Evolutionary conservation across 148 eudicot species (phyloP).

Genomic region (Rhododendron vialii): DNA sequence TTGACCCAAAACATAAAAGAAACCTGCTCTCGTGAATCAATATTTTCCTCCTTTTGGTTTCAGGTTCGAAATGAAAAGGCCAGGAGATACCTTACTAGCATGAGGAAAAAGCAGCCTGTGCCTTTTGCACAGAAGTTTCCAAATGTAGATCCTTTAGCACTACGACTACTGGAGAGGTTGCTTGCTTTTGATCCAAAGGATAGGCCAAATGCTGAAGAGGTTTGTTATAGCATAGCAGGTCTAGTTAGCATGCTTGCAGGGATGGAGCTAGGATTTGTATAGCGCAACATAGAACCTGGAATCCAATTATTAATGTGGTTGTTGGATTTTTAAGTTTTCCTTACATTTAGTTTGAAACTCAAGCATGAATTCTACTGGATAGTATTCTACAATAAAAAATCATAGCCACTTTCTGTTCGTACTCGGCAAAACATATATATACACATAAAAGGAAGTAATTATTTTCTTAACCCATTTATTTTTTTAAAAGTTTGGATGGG

Average conservation of each 20-base stretch:
- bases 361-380: not conserved
- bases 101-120: conserved; percentile 60
- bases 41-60: conserved; percentile 5
- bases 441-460: not conserved
- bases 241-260: not conserved
- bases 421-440: not conserved
- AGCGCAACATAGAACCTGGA: not conserved
- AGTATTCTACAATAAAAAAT: not conserved
- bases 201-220: conserved; percentile 73
- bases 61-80: conserved; percentile 69
- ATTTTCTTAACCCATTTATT: not conserved
- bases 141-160: conserved; percentile 57
- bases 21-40: conserved; percentile 6
- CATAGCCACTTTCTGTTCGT: not conserved
- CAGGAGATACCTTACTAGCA: conserved; percentile 55
- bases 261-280: not conserved
- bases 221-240: conserved; percentile 9
- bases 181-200: conserved; percentile 71
- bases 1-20: not conserved
- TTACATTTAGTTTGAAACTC: not conserved
- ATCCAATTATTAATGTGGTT: not conserved
- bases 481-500: not conserved
- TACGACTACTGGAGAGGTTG: conserved; percentile 48
- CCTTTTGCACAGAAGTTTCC: conserved; percentile 51
- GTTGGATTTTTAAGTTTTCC: not conserved